Evolutionary conservation across 441 rosid genomes (phyloP), one percentile per base, ranked within the genome.

Genomic region (Hura crepitans): DNA sequence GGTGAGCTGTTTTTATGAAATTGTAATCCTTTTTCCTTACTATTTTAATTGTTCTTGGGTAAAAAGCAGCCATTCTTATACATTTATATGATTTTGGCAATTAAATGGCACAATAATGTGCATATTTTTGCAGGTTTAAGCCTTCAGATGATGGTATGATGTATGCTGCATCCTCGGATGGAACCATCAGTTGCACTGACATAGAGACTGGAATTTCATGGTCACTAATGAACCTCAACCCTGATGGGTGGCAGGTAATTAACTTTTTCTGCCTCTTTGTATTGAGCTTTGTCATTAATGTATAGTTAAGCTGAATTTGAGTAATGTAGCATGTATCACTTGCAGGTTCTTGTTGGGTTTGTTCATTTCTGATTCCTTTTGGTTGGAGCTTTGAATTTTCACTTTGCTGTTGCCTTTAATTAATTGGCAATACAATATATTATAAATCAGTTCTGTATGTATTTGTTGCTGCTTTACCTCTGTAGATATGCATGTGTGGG

Each of bases 141-240:
- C 95, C 96, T 62, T 74, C 85, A 80, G 89, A 91, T 79, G 93
- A 87, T 82, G 93, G 81, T 65, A 77, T 82, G 75, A 74, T 93
- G 53, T 91, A 89, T 78, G 86, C 92, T 66, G 92, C 97, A 68
- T 86, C 98, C 70, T 89, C 96, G 2, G 98, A 93, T 88, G 98
- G 97, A 79, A 93, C 96, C n/a, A 25, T 91, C 71, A 89, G 96
- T 84, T 88, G 86, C 76, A 85, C 91, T 42, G 98, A 93, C 81
- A 54, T 93, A 66, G 97, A 93, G 83, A 89, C 93, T 73, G 98
- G 98, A 72, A 78, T 85, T 56, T 85, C 97, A 2, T 83, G 90
- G 59, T 86, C 93, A 59, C 74, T 89, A 78, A 74, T 93, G 83
- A 87, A 91, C 85, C 83, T 91, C 60, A 93, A 93, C 78, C 98